phyloP scores from a whole-genome alignment of 164 flowering plant species.

The Santalum album region DNA sequence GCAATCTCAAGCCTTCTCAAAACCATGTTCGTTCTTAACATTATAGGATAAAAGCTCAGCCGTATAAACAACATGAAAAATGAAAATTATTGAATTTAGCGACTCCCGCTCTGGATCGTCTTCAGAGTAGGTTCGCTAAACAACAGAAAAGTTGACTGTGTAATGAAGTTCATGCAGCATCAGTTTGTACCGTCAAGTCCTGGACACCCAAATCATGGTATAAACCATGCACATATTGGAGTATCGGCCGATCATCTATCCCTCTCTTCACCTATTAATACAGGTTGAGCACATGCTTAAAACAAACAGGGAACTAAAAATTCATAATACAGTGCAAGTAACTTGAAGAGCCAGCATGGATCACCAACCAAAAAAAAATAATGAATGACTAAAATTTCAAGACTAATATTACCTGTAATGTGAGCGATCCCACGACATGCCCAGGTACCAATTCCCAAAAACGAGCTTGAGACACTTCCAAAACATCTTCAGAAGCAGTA shows the following conservation, averaged over 20 bases:
- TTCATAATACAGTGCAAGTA: too few species aligned
- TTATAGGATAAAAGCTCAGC: too few species aligned
- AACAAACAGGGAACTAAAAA: too few species aligned
- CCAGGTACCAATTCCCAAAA: conserved; percentile 98
- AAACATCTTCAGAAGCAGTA: conserved; percentile 58
- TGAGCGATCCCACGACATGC: conserved; percentile 69
- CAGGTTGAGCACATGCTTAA: not conserved
- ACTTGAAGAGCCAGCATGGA: not conserved
- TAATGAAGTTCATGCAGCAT: conserved; percentile 16
- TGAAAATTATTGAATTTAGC: too few species aligned
- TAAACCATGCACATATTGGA: conserved; percentile 65
- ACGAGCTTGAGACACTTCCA: conserved; percentile 69
- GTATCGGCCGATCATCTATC: conserved; percentile 45
- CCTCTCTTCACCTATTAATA: conserved; percentile 63
- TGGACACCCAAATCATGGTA: conserved; percentile 87
- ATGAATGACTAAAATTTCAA: too few species aligned
- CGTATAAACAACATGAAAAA: too few species aligned
- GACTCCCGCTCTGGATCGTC: too few species aligned
- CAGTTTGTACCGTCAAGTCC: conserved; percentile 74
- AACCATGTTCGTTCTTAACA: too few species aligned
- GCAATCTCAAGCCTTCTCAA: too few species aligned
- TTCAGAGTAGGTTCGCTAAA: too few species aligned
- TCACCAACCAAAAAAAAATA: not conserved
- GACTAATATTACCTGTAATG: conserved; percentile 64
- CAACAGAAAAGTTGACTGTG: too few species aligned